Percentiles rank a stretch among this genome's conserved stretches.
Evolutionary conservation across 768 basidiomycete genomes (phyloP).

Genomic region (Boletus pseudo-olivaceus): DNA sequence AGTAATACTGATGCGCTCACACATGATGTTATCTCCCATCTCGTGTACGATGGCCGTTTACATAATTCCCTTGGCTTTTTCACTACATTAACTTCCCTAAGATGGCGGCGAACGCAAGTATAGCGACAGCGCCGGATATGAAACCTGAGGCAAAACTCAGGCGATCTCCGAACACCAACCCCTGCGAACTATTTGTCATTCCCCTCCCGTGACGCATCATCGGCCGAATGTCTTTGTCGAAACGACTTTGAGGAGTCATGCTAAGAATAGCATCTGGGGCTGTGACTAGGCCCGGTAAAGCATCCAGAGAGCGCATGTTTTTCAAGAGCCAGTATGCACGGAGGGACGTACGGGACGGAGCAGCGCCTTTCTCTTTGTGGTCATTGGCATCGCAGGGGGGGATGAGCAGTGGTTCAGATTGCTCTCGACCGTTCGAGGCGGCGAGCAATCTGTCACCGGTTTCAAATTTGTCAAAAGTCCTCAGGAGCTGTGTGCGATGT

Average conservation of each 20-base stretch:
- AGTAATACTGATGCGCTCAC: too few species aligned
- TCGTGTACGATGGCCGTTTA: neutral
- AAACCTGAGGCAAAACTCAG: constrained; percentile 18
- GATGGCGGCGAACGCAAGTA: constrained; percentile 5
- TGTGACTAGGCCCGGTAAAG: constrained; percentile 45
- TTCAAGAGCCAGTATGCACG: constrained; percentile 49
- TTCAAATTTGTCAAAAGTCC: constrained; percentile 42
- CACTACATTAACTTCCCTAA: constrained; percentile 8
- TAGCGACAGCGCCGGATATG: constrained; percentile 9
- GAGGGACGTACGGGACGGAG: constrained; percentile 36
- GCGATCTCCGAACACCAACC: constrained; percentile 1
- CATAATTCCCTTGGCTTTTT: neutral
- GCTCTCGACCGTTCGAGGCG: neutral
- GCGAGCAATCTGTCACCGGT: constrained; percentile 31
- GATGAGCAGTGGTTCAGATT: neutral
- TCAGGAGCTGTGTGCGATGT: constrained; percentile 51
- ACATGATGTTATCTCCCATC: neutral
- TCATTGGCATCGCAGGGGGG: constrained; percentile 6
- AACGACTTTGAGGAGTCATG: constrained; percentile 11
- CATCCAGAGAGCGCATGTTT: constrained; percentile 54
- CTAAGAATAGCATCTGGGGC: constrained; percentile 20
- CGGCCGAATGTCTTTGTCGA: constrained; percentile 18
- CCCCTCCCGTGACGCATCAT: neutral
- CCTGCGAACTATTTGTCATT: neutral
- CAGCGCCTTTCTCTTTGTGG: neutral